Base-by-base conservation (phyloP, 1,284 basidiomycete genomes). In the Trametes pubescens region DNA sequence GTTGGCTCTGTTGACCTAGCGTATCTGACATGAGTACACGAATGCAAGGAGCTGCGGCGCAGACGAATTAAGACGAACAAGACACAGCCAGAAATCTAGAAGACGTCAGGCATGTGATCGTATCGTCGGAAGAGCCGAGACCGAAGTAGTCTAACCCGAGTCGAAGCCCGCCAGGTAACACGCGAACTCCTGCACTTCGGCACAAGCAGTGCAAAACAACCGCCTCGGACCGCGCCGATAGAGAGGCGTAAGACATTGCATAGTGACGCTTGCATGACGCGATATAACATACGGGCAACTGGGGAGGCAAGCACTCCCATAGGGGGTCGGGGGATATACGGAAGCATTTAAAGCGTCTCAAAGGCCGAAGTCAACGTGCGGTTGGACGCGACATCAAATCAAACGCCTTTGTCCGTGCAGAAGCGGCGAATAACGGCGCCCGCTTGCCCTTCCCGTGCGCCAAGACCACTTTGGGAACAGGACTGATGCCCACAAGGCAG, bases 101-200 rank as follows among this genome's bases (percentile, higher is more conserved):
- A 63, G 59, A 18, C 34, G 62, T 54, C 60, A 61, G 8, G 26
- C 57, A 59, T 59, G 55, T 64, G 64, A 64, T 65, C 38, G 51
- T 26, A 57, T 51, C 62, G 38, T 44, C 54, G 34, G 46, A 37
- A 49, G 43, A 64, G 60, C 53, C 55, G 32, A 61, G 43, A 34
- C 63, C 55, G 40, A 61, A 44, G 54, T 46, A 61, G 54, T 44
- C 53, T 61, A 61, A 61, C 43, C 26, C 40, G 24, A 53, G 37
- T 48, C 60, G 60, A 61, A 61, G 60, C 14, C 40, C 47, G 46
- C 51, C 11, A 53, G 11, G 35, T 21, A 53, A 47, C 34, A 49
- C 26, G n/a, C 58, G 44, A 35, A 48, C 13, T 26, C 32, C 51
- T 53, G 51, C 29, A 18, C 53, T 56, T 55, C 59, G 21, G 48